Percentiles rank a stretch among this genome's conserved stretches.
These are phyloP conservation scores for Pinus taeda DNA, from an alignment of 75 land plant species.

Conservation along the genomic window DNA sequence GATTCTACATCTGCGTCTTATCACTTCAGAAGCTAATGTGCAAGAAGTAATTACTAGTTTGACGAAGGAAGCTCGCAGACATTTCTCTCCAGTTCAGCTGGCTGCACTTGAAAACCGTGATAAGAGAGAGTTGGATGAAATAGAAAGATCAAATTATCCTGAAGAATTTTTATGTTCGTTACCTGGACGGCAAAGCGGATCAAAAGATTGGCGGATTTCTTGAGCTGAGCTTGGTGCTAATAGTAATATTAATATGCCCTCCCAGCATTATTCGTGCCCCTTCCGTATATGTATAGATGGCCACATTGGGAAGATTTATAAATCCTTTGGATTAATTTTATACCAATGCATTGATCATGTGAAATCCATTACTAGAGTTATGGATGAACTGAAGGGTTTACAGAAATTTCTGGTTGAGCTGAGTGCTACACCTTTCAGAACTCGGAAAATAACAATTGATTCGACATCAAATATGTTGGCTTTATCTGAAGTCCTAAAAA, in stretches of 20 bases:
- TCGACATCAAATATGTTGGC: constrained; percentile 3
- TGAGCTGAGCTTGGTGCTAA: constrained; percentile 67
- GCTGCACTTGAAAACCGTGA: constrained; percentile 50
- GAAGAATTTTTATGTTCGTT: constrained; percentile 36
- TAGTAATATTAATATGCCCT: constrained; percentile 11
- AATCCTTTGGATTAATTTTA: constrained; percentile 43
- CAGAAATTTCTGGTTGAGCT: constrained; percentile 42
- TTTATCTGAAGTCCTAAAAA: constrained; percentile 12
- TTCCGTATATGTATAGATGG: constrained; percentile 71
- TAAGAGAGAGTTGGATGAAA: constrained; percentile 50
- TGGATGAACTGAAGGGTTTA: constrained; percentile 34
- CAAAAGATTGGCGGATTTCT: constrained; percentile 74
- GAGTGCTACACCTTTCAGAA: constrained; percentile 44
- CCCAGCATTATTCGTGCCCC: constrained; percentile 40
- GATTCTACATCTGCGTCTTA: constrained; percentile 65
- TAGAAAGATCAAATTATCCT: constrained; percentile 26
- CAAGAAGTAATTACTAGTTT: constrained; percentile 38
- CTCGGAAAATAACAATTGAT: constrained; percentile 29
- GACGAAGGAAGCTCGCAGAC: constrained; percentile 50
- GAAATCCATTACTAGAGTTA: constrained; percentile 19
- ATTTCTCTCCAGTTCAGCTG: constrained; percentile 26
- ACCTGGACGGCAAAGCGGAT: constrained; percentile 93
- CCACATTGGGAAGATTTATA: constrained; percentile 53
- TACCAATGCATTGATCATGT: constrained; percentile 14
- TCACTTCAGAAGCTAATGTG: constrained; percentile 50